A percentile compares a stretch with the other conserved stretches of the same genome.
These are phyloP conservation scores for Themeda triandra DNA, from an alignment of 176 grass and related monocot genomes.

Conservation along the genomic window DNA sequence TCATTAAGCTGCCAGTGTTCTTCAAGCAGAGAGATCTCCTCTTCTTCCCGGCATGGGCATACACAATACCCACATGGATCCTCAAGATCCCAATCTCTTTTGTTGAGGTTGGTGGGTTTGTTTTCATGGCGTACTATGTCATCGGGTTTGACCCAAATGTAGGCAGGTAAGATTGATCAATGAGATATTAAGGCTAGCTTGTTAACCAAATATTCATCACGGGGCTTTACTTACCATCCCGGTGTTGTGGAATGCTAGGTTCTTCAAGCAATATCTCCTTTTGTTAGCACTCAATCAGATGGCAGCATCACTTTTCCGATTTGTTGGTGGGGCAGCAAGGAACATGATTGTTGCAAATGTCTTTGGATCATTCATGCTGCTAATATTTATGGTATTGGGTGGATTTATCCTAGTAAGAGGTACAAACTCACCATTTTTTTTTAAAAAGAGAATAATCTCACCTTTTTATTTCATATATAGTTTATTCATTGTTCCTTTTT, in stretches of 20 bases:
- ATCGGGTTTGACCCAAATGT: constrained; percentile 81
- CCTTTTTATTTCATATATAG: neutral
- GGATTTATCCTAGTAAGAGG: constrained; percentile 79
- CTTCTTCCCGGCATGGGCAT: constrained; percentile 92
- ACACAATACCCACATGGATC: constrained; percentile 83
- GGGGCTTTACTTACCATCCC: neutral
- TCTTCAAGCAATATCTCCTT: constrained; percentile 87
- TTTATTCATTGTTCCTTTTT: neutral
- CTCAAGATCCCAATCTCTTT: constrained; percentile 83
- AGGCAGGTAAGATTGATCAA: constrained; percentile 59
- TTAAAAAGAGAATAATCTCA: constrained; percentile 36
- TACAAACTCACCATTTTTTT: constrained; percentile 23
- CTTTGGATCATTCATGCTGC: constrained; percentile 71
- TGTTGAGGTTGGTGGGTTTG: constrained; percentile 70
- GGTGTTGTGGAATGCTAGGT: constrained; percentile 31
- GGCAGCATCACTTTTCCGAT: constrained; percentile 72
- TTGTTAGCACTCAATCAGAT: constrained; percentile 75
- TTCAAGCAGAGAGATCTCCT: constrained; percentile 91
- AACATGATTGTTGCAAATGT: constrained; percentile 87
- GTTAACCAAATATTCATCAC: neutral
- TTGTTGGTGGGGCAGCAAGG: constrained; percentile 62
- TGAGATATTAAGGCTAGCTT: neutral
- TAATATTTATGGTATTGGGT: constrained; percentile 69
- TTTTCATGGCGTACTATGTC: constrained; percentile 80
- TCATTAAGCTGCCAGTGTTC: constrained; percentile 86